Percentiles rank a stretch among this genome's conserved stretches.
phyloP scores from a whole-genome alignment of 176 grass and related monocot species.

The Triticum timopheevii region DNA sequence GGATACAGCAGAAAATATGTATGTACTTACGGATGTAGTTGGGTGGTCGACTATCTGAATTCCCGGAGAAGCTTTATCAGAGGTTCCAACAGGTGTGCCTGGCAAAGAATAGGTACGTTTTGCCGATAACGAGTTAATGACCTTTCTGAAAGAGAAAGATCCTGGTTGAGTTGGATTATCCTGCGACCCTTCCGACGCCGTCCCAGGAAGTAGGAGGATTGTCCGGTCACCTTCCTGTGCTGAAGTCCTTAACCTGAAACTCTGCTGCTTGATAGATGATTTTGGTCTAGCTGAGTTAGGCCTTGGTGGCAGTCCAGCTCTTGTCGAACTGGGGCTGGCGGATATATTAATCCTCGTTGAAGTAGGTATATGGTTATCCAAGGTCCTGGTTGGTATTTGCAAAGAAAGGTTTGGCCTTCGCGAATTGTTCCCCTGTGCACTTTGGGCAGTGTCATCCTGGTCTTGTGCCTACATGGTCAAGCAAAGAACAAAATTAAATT shows the following conservation, averaged over 20 bases:
- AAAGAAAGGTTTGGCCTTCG: constrained; percentile 64
- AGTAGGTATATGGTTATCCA: constrained; percentile 50
- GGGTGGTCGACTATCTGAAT: constrained; percentile 52
- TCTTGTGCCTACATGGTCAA: constrained; percentile 19
- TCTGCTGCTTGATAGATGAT: constrained; percentile 65
- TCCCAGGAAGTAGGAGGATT: constrained; percentile 65
- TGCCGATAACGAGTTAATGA: constrained; percentile 61
- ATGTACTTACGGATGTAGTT: constrained; percentile 59
- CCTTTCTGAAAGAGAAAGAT: constrained; percentile 78
- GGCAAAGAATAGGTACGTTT: constrained; percentile 88
- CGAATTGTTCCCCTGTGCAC: constrained; percentile 24
- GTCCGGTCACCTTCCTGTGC: constrained; percentile 61
- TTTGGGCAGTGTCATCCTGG: constrained; percentile 22
- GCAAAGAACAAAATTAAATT: background rate
- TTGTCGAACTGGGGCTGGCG: constrained; percentile 59
- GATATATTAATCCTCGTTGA: constrained; percentile 63
- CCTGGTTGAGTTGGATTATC: constrained; percentile 56
- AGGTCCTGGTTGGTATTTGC: constrained; percentile 79
- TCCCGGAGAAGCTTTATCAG: constrained; percentile 36
- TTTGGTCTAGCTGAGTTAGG: constrained; percentile 77
- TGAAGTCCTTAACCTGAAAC: constrained; percentile 62
- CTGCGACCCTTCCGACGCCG: constrained; percentile 51
- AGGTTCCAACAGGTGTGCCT: constrained; percentile 65
- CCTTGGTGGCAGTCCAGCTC: constrained; percentile 67
- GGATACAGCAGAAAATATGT: background rate